A percentile compares a stretch with the other conserved stretches of the same genome.
These are phyloP conservation scores for Ganoderma lucidum DNA, from an alignment of 1,284 basidiomycete genomes.

Conservation along the genomic window DNA sequence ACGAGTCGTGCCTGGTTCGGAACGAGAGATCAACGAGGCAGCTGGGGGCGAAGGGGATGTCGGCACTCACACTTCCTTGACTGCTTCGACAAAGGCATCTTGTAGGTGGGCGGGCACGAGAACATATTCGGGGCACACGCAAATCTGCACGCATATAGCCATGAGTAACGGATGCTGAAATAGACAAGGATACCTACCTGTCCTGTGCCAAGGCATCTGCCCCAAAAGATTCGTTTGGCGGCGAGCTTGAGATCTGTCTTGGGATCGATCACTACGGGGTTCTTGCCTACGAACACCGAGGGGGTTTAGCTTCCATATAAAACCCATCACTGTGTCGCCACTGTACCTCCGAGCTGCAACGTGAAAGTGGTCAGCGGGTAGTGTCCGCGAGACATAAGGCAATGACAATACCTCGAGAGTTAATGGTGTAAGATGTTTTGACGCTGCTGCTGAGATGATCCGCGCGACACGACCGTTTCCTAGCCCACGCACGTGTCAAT, in stretches of 20 bases:
- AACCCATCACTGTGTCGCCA: too few species aligned
- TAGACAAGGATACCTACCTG: constrained; percentile 35
- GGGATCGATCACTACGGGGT: constrained; percentile 84
- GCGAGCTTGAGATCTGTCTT: constrained; percentile 65
- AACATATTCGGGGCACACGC: constrained; percentile 55
- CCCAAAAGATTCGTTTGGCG: constrained; percentile 78
- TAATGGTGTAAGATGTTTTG: constrained; percentile 87
- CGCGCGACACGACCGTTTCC: constrained; percentile 80
- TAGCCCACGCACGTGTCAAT: constrained; percentile 24
- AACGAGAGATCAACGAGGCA: background rate
- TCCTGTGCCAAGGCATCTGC: constrained; percentile 37
- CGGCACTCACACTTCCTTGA: constrained; percentile 60
- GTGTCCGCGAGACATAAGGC: too few species aligned
- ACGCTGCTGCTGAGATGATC: constrained; percentile 84
- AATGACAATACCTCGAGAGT: constrained; percentile 82
- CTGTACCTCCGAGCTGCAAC: too few species aligned
- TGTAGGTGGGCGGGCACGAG: constrained; percentile 71
- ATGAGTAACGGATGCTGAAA: constrained; percentile 57
- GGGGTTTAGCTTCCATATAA: too few species aligned
- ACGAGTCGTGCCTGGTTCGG: constrained; percentile 35
- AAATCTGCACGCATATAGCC: constrained; percentile 37
- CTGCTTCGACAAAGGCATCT: constrained; percentile 65
- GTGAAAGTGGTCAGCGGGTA: too few species aligned
- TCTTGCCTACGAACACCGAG: constrained; percentile 64
- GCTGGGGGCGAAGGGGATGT: background rate